These are phyloP conservation scores for Acacia confusa DNA, from an alignment of 306 rosid genomes.

Conservation along the genomic window DNA sequence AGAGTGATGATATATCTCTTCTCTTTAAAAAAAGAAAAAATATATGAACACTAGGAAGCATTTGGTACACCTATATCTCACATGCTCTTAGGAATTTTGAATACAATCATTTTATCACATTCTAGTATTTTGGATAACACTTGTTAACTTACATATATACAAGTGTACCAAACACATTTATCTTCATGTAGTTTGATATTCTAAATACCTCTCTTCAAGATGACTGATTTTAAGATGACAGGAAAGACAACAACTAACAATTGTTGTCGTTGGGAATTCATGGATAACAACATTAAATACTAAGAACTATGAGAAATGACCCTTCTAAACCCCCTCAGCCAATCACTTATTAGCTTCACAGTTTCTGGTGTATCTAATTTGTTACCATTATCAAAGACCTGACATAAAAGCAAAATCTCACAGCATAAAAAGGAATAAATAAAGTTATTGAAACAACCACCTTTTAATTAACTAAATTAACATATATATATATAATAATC, in stretches of 20 bases:
- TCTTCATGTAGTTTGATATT: not conserved
- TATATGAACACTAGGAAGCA: not conserved
- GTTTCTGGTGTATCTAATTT: constrained; percentile 39
- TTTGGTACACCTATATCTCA: not conserved
- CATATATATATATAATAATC: too few species aligned
- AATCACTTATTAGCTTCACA: constrained; percentile 26
- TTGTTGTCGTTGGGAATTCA: constrained; percentile 32
- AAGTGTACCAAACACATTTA: not conserved
- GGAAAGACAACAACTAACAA: constrained; percentile 23
- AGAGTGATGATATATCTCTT: not conserved
- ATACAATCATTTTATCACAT: not conserved
- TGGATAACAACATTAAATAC: constrained; percentile 32
- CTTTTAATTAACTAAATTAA: too few species aligned
- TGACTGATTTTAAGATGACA: constrained; percentile 20
- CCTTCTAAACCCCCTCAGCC: constrained; percentile 30
- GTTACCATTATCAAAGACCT: constrained; percentile 37
- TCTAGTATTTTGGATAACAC: not conserved
- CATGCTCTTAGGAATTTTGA: not conserved
- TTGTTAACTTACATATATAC: not conserved
- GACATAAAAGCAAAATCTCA: constrained; percentile 15
- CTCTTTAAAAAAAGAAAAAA: not conserved
- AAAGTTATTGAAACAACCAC: too few species aligned
- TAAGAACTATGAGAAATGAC: constrained; percentile 25
- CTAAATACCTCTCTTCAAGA: not conserved
- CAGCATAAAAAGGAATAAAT: not conserved